Evolutionary conservation across 805 yeast genomes (phyloP), one percentile per base, ranked within the genome.

Genomic region (Ogataea polymorpha): DNA sequence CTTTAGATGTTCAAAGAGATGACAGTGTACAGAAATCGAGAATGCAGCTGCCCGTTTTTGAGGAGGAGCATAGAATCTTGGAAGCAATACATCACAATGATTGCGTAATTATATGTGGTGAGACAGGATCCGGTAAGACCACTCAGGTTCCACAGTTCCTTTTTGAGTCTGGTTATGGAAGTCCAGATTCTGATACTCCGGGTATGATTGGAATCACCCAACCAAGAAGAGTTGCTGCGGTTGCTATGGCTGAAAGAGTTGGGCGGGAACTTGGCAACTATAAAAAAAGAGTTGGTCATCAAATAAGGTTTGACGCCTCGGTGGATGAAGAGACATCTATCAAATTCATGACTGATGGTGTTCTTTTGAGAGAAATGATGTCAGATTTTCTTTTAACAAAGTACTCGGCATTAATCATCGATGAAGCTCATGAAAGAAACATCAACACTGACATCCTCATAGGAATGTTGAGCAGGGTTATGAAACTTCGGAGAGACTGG

Each of bases 141-240:
- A 93, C 99, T 0, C 99, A 93, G 65, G 90, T 93, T 5, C 99
- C 99, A 0, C 99, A 93, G 60, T 93, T 93, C 56, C 65, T 93
- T 32, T 88, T 80, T 57, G 99, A 93, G 63, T 79, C 96, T 0
- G 98, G 98, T 1, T 91, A 83, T 58, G 97, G 96, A 5, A 61
- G 66, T 32, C 51, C 59, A 6, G 71, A 73, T 6, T 67, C 79
- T 6, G 79, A 78, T 6, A 77, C 80, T 10, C 91, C 96, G 0
- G 98, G 98, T 1, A 84, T 91, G 90, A 87, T 93, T 54, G 99
- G 97, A 42, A 73, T 93, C 17, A 93, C 99, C 0, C 99, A 93
- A 65, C 96, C 96, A 2, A 77, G 96, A 72, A 77, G 96, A 65
- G 96, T 87, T 42, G 96, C 96, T 5, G 95, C 96, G 1, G 89